These are phyloP conservation scores for Cronartium ribicola DNA, from an alignment of 1,284 basidiomycete genomes.

Conservation along the genomic window DNA sequence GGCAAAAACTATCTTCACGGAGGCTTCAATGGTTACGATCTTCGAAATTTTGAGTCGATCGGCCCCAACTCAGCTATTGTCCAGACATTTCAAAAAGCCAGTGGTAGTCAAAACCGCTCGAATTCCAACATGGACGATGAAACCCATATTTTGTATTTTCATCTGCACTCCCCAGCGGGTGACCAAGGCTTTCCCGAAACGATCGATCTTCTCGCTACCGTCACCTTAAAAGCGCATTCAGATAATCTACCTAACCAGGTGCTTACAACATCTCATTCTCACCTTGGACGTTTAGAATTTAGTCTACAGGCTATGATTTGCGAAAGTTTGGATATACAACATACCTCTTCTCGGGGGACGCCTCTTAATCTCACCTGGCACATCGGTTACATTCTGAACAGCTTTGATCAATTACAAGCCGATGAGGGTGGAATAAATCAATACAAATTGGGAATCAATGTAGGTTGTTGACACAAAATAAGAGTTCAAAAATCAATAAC, in stretches of 20 bases:
- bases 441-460: constrained; percentile 30
- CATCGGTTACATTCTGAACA: constrained; percentile 22
- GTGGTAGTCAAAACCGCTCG: not conserved
- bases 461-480: not conserved
- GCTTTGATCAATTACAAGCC: not conserved
- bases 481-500: not conserved
- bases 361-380: constrained; percentile 42
- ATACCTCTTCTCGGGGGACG: not conserved
- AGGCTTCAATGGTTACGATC: constrained; percentile 25
- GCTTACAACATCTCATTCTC: not conserved
- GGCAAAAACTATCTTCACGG: constrained; percentile 21
- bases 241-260: not conserved
- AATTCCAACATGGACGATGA: not conserved
- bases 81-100: constrained; percentile 1
- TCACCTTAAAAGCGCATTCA: not conserved
- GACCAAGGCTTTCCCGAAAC: constrained; percentile 39
- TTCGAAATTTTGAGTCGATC: constrained; percentile 19
- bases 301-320: constrained; percentile 22
- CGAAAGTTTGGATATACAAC: not conserved
- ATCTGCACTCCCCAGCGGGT: constrained; percentile 22
- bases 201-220: constrained; percentile 32
- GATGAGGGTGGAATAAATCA: constrained; percentile 17
- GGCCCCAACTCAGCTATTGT: constrained; percentile 12
- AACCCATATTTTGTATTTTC: not conserved
- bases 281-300: constrained; percentile 11